A percentile compares a stretch with the other conserved stretches of the same genome.
phyloP scores from a whole-genome alignment of 352 stramenopile genomes.

The Phytophthora constricta region DNA sequence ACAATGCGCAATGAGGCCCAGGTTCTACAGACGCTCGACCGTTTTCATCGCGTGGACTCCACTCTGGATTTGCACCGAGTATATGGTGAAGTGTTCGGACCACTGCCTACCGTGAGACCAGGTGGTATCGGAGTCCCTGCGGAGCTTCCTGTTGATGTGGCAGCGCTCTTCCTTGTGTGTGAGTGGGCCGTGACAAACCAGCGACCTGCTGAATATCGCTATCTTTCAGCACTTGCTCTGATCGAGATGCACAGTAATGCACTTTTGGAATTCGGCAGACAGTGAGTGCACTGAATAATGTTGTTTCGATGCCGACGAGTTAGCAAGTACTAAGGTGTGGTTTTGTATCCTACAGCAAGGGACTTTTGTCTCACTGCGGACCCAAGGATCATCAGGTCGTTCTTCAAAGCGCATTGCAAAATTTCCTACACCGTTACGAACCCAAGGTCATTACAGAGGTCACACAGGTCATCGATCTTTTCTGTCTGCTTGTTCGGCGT shows the following conservation, averaged over 20 bases:
- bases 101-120: constrained; percentile 40
- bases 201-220: constrained; percentile 81
- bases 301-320: too few species aligned
- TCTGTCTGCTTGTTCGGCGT: constrained; percentile 78
- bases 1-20: constrained; percentile 78
- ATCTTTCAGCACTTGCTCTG: constrained; percentile 77
- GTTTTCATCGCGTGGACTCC: constrained; percentile 82
- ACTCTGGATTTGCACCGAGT: constrained; percentile 71
- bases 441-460: constrained; percentile 80
- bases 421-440: constrained; percentile 78
- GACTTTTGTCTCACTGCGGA: constrained; percentile 44
- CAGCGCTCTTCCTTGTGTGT: constrained; percentile 76
- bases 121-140: constrained; percentile 18
- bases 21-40: constrained; percentile 78
- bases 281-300: too few species aligned
- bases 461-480: constrained; percentile 83
- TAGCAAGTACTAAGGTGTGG: too few species aligned
- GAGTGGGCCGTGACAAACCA: constrained; percentile 88
- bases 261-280: constrained; percentile 63
- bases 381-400: constrained; percentile 69
- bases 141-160: constrained; percentile 73
- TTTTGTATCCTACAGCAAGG: constrained; percentile 44
- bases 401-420: constrained; percentile 77
- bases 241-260: constrained; percentile 85
- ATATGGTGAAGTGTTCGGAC: constrained; percentile 77